Percentiles rank a stretch among this genome's conserved stretches.
phyloP scores from a whole-genome alignment of 345 rosid species.

The Noccaea bulbosa region DNA sequence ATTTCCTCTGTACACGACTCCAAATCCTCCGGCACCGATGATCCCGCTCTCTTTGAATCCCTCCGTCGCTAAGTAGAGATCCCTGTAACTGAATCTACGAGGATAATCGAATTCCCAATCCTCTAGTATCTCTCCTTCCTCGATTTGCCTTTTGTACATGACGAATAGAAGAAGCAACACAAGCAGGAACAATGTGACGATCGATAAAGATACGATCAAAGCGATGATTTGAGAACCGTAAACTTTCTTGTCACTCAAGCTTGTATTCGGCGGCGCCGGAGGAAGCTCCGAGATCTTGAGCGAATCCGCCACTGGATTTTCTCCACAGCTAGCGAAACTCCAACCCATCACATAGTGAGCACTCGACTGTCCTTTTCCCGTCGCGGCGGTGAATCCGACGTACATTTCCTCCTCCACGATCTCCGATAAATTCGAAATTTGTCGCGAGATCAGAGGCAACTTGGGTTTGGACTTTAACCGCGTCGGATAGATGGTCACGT shows the following conservation, averaged over 20 bases:
- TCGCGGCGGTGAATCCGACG: constrained; percentile 80
- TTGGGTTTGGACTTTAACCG: constrained; percentile 35
- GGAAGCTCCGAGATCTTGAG: constrained; percentile 58
- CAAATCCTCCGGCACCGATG: constrained; percentile 43
- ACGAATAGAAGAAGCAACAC: constrained; percentile 24
- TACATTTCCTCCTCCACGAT: constrained; percentile 49
- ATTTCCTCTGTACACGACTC: constrained; percentile 35
- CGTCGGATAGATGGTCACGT: constrained; percentile 59
- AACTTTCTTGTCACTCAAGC: constrained; percentile 36
- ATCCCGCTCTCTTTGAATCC: constrained; percentile 37
- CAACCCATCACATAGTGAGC: constrained; percentile 77
- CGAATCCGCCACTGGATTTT: constrained; percentile 31
- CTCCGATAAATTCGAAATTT: constrained; percentile 22
- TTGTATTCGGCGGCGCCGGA: constrained; percentile 34
- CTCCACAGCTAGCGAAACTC: constrained; percentile 63
- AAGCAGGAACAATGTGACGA: constrained; percentile 28
- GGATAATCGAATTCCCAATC: constrained; percentile 46
- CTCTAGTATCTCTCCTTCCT: constrained; percentile 33
- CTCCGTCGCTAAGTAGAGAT: constrained; percentile 39
- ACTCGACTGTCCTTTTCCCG: constrained; percentile 56
- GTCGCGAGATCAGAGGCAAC: constrained; percentile 45
- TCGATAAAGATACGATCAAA: constrained; percentile 39
- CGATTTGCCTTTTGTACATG: constrained; percentile 27
- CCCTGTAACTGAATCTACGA: constrained; percentile 39
- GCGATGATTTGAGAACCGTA: constrained; percentile 23